These are phyloP conservation scores for Spergularia bocconei DNA, from an alignment of 148 eudicot genomes.

Conservation along the genomic window DNA sequence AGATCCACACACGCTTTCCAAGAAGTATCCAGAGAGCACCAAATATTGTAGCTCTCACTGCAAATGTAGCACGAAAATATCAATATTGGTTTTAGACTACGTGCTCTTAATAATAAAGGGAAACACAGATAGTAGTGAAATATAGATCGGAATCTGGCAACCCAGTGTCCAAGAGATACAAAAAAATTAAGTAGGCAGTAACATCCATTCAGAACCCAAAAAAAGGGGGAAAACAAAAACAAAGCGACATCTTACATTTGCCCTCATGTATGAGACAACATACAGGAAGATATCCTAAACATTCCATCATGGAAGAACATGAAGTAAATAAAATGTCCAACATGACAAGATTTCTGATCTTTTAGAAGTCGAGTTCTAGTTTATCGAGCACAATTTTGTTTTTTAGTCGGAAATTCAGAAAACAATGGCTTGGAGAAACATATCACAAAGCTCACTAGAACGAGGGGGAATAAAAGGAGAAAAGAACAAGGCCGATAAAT, in stretches of 20 bases:
- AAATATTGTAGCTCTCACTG: constrained; percentile 89
- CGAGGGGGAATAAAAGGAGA: too few species aligned
- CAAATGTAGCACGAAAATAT: constrained; percentile 21
- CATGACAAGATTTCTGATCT: not conserved
- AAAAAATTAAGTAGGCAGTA: not conserved
- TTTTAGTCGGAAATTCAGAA: not conserved
- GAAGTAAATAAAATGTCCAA: not conserved
- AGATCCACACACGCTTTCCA: constrained; percentile 89
- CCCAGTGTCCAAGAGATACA: not conserved
- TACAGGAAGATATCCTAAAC: not conserved
- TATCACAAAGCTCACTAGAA: not conserved
- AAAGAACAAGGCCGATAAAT: not conserved
- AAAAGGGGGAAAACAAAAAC: not conserved
- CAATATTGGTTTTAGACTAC: not conserved
- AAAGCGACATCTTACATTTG: not conserved
- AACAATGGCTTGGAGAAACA: not conserved
- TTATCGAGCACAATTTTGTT: not conserved
- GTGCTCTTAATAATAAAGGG: not conserved
- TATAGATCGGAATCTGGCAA: not conserved
- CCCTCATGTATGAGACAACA: not conserved
- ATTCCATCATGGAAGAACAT: not conserved
- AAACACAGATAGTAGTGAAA: not conserved
- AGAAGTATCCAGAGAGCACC: constrained; percentile 73
- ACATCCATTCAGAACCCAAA: not conserved
- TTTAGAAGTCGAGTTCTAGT: not conserved